Conservation (phyloP, 164 flowering plant genomes). For the Sextonia rubra region DNA sequence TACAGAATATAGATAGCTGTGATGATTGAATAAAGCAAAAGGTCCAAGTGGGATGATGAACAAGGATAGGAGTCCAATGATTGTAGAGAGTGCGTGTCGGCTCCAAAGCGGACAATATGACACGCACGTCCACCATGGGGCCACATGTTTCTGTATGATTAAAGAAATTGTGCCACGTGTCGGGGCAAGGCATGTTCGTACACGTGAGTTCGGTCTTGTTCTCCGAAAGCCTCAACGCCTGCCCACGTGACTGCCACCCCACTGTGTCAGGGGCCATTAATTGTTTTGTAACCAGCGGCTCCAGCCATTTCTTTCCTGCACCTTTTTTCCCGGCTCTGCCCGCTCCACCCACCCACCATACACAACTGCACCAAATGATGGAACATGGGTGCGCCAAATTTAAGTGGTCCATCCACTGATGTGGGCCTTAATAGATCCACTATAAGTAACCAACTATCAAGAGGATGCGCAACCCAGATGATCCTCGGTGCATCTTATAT, state of each 20-base stretch:
- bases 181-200: constrained; percentile 39
- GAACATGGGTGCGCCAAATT: too few species aligned
- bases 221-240: constrained; percentile 4
- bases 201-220: constrained; percentile 50
- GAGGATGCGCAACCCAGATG: not conserved
- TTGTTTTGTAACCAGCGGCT: not conserved
- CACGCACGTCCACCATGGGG: constrained; percentile 40
- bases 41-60: not conserved
- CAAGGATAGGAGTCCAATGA: constrained; percentile 38
- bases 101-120: constrained; percentile 42
- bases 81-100: constrained; percentile 56
- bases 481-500: not conserved
- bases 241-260: constrained; percentile 15
- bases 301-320: not conserved
- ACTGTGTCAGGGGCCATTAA: not conserved
- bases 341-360: not conserved
- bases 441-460: too few species aligned
- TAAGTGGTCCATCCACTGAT: not conserved
- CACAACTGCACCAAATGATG: too few species aligned
- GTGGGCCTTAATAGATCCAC: not conserved
- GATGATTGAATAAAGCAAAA: not conserved
- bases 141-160: constrained; percentile 19
- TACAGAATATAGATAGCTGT: too few species aligned
- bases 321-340: not conserved
- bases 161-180: constrained; percentile 32